These are phyloP conservation scores for Fusarium sp. DNA, from an alignment of 2,329 filamentous ascomycete species.

Conservation along the genomic window DNA sequence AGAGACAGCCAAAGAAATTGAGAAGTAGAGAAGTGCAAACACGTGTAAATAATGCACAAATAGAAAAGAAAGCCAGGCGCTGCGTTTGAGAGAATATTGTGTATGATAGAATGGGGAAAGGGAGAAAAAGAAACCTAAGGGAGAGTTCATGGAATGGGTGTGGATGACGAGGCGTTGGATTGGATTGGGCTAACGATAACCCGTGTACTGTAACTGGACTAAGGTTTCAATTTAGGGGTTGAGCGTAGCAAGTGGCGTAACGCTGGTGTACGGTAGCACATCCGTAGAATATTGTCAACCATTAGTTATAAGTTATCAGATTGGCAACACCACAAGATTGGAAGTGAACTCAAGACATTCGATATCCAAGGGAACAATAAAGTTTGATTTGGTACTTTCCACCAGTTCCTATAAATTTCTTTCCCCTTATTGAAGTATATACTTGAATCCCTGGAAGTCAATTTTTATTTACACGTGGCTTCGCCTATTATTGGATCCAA, in stretches of 20 bases:
- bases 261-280: not conserved
- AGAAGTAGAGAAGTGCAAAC: conserved; percentile 11
- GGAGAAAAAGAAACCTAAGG: conserved; percentile 25
- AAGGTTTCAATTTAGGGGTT: conserved; percentile 33
- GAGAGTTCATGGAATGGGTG: conserved; percentile 35
- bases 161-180: conserved; percentile 32
- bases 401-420: not conserved
- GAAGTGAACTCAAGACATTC: conserved; percentile 7
- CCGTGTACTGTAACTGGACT: conserved; percentile 8
- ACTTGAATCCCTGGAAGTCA: not conserved
- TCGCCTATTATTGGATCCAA: not conserved
- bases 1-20: conserved; percentile 49
- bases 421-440: not conserved
- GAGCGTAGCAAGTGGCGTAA: conserved; percentile 25
- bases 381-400: not conserved
- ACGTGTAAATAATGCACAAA: conserved; percentile 9
- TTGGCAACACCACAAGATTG: not conserved
- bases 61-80: conserved; percentile 17
- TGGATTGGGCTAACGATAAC: conserved; percentile 7
- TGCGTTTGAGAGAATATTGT: conserved; percentile 26
- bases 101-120: conserved; percentile 21
- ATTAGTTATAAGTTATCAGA: not conserved
- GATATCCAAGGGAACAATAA: conserved; percentile 4
- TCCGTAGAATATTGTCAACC: conserved; percentile 1
- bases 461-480: conserved; percentile 13